phyloP scores from a whole-genome alignment of 306 rosid species.

The Casuarina equisetifolia region DNA sequence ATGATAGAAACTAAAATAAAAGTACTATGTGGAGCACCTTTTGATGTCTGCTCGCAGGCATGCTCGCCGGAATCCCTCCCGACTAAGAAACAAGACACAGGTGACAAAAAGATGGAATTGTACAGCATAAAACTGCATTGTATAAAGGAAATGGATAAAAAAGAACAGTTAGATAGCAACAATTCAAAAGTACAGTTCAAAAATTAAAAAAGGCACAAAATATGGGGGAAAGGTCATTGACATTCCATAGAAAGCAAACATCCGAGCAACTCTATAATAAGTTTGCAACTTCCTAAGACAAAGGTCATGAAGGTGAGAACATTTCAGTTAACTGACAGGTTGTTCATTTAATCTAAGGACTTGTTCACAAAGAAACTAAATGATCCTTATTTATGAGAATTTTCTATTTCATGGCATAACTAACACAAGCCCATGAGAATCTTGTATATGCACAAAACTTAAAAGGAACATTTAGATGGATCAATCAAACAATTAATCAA shows the following conservation, averaged over 20 bases:
- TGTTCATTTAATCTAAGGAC: not conserved
- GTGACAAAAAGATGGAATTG: conserved; percentile 91
- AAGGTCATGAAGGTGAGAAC: not conserved
- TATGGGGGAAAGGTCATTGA: not conserved
- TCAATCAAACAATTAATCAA: not conserved
- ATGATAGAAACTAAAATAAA: conserved; percentile 5
- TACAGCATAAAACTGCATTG: conserved; percentile 78
- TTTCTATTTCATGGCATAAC: not conserved
- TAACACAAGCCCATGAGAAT: not conserved
- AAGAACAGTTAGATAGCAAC: conserved; percentile 6
- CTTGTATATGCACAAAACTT: not conserved
- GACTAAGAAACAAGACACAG: conserved; percentile 86
- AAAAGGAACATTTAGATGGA: not conserved
- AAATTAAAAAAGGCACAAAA: not conserved
- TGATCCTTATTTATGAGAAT: not conserved
- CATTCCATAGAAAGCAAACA: not conserved
- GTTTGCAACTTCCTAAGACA: not conserved
- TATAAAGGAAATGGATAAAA: not conserved
- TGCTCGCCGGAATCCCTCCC: conserved; percentile 96
- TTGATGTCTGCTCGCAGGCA: conserved; percentile 79
- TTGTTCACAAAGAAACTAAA: not conserved
- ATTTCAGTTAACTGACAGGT: not conserved
- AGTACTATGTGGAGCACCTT: conserved; percentile 41
- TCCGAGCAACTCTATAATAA: not conserved
- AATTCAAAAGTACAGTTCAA: not conserved